Evolutionary conservation across 257 asterid species (phyloP), one percentile per base, ranked within the genome.

Genomic region (Schizonepeta tenuifolia): DNA sequence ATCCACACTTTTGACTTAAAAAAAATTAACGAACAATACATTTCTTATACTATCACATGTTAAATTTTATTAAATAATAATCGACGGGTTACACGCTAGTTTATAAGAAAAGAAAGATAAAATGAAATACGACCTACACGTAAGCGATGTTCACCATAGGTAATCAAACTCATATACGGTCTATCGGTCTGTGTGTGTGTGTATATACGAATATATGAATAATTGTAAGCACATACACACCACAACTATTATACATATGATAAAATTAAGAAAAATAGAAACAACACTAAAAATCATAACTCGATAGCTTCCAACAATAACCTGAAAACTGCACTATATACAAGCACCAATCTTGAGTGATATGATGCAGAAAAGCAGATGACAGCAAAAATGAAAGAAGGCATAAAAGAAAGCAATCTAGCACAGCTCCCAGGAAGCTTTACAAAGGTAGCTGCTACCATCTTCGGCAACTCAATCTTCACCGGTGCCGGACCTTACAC

Each of bases 361-460:
- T 28, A 28, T 28, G 33, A 63, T 74, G 71, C 75, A 63, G 9
- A 28, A 7, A 1, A 36, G 33, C 4, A 44, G 69, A 50, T 36
- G 54, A 55, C 38, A 6, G 11, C 7, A 54, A 58, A 66, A 71
- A 81, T 81, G 80, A 74, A 81, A 73, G 69, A 80, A 72, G 33
- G 55, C 17, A 22, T 46, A 24, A 74, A 20, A 41, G 14, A 26
- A 72, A 21, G 67, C 44, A 53, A 47, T 62, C 63, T 47, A 74
- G 35, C 72, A n/a, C 78, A 66, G 64, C 71, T 44, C 70, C 74
- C 79, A 78, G 80, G 82, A 82, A 77, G 83, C 83, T 72, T 70
- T 56, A 66, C 77, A 59, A 57, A 49, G 64, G 77, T 56, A 51
- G 58, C 58, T 44, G 69, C 73, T 60, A 20, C 21, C 62, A 46